Base-by-base conservation (phyloP, 495 filamentous ascomycete species). In the Aspergillus carlsbadensis region DNA sequence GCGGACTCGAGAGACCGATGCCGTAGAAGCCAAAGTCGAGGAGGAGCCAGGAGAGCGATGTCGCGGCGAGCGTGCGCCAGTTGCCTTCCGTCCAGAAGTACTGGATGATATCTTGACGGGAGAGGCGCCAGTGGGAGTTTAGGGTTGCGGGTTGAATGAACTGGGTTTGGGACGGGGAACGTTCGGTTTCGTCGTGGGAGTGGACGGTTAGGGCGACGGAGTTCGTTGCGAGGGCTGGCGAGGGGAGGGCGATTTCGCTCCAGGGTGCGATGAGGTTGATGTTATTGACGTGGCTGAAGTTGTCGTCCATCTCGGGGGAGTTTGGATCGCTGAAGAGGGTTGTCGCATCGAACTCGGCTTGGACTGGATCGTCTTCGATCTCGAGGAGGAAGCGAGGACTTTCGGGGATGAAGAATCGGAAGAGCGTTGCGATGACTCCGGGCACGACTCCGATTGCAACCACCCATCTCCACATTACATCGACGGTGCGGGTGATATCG, bases 391-490 rank as follows among this genome's bases (percentile, higher is more conserved):
- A 87, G 35, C 84, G 78, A 0, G 82, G 81, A 14, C 78, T 80
- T 52, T 88, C 86, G 6, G 84, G 84, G 57, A 89, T 84, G 15
- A 76, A 74, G 35, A 85, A 78, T 22, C 86, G 78, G 54, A 84
- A 78, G 5, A 80, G 42, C 11, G 85, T 78, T 4, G 86, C 81
- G 21, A 88, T 70, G 5, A 78, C 65, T 37, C 83, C 83, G 14
- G 86, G 86, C 6, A 87, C 57, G 5, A 80, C 83, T 10, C 84
- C 84, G 20, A 87, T 71, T 2, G 82, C 81, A 49, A 84, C 74
- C 0, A 87, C 80, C 64, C 75, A 76, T 36, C 86, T 75, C 86
- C 86, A 89, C 60, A 84, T 71, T 10, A 52, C 67, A 42, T 81
- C 78, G 2, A 79, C 66, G 7, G 65, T 70, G 11, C 69, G 67